Evolutionary conservation across 768 basidiomycete genomes (phyloP).

Genomic region (Tricholoma hemisulphureum): DNA sequence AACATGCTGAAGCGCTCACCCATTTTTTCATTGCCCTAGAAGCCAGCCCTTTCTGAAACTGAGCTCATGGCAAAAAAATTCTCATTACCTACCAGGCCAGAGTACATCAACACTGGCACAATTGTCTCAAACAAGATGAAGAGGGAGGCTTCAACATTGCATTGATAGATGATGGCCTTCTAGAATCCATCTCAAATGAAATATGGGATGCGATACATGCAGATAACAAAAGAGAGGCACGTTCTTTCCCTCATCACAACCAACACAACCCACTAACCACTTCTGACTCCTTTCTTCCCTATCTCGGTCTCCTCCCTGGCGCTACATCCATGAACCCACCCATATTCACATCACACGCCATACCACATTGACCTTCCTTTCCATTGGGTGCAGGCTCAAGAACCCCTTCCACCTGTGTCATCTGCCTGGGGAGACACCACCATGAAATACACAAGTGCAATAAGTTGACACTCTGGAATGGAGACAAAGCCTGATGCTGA

Average conservation of each 20-base stretch:
- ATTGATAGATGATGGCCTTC: constrained; percentile 3
- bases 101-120: constrained; percentile 13
- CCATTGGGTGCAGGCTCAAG: background rate
- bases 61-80: constrained; percentile 3
- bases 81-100: constrained; percentile 10
- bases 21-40: constrained; percentile 14
- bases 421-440: constrained; percentile 32
- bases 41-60: constrained; percentile 1
- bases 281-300: too few relatives aligned
- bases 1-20: too few relatives aligned
- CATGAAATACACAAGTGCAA: background rate
- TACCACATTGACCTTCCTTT: background rate
- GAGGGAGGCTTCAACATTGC: constrained; percentile 7
- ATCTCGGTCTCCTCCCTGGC: too few relatives aligned
- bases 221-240: background rate
- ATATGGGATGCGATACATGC: background rate
- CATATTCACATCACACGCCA: background rate
- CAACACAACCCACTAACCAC: too few relatives aligned
- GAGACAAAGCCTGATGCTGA: constrained; percentile 27
- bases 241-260: background rate
- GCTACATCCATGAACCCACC: background rate
- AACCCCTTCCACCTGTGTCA: constrained; percentile 24
- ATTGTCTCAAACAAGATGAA: background rate
- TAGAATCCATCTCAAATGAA: background rate
- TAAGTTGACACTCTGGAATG: constrained; percentile 21